Conservation (phyloP, 345 rosid genomes). For the Garcia nutans region DNA sequence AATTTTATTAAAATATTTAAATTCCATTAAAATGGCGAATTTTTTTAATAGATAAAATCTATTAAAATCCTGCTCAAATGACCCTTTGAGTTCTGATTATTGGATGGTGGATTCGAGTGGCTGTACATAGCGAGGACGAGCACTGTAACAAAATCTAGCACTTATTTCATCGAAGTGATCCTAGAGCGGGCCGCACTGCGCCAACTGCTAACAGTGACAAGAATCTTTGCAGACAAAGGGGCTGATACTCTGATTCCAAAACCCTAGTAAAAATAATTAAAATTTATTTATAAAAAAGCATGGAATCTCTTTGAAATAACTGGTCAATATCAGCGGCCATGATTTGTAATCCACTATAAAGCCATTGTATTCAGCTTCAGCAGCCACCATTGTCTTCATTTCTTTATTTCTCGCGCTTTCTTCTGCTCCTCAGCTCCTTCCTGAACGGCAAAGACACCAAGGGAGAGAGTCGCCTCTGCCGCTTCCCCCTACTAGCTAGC, state of each 20-base stretch:
- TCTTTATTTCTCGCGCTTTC: not conserved
- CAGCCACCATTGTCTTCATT: constrained; percentile 8
- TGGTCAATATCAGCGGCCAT: constrained; percentile 36
- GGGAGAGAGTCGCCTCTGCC: not conserved
- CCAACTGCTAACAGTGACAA: not conserved
- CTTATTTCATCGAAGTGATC: not conserved
- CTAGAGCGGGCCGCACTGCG: not conserved
- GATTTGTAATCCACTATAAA: constrained; percentile 20
- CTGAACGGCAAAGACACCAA: not conserved
- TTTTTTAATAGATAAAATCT: too few relatives aligned
- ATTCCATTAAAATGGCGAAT: too few relatives aligned
- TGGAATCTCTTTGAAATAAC: constrained; percentile 11
- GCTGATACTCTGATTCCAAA: not conserved
- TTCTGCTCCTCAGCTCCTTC: not conserved
- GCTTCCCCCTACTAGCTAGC: constrained; percentile 11
- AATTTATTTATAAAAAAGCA: not conserved
- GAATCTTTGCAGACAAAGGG: too few relatives aligned
- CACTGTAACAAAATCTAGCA: too few relatives aligned
- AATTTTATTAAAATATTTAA: too few relatives aligned
- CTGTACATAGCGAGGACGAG: too few relatives aligned
- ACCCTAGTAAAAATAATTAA: not conserved
- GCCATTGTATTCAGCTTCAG: not conserved
- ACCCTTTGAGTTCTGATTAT: too few relatives aligned
- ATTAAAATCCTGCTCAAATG: too few relatives aligned
- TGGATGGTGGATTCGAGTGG: too few relatives aligned